Conservation (phyloP, 2,329 filamentous ascomycete species). For the Fusarium pilosicola region DNA sequence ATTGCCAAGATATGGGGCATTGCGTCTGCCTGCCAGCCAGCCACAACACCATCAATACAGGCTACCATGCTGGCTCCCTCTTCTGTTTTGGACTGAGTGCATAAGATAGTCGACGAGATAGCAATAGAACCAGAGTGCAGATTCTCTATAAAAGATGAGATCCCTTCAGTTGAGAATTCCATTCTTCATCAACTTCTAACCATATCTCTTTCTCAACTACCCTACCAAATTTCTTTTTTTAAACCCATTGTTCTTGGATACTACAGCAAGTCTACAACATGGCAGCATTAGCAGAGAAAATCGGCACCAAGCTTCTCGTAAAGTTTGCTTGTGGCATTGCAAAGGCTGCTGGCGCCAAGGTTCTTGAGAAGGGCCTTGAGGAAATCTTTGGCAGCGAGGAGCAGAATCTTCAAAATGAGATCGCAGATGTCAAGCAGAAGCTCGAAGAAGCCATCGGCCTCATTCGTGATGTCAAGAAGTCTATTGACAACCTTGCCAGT, state of each 20-base stretch:
- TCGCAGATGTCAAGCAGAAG: not conserved
- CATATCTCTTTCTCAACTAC: accelerated
- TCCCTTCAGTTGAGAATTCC: accelerated
- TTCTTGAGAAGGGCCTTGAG: not conserved
- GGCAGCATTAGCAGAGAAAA: not conserved
- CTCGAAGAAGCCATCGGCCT: accelerated
- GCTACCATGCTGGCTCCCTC: not conserved
- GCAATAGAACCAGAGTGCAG: accelerated
- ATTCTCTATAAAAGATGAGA: not conserved
- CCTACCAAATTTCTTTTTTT: not conserved
- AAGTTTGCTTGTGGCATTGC: not conserved
- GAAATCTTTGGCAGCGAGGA: not conserved
- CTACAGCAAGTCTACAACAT: not conserved
- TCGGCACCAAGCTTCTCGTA: not conserved
- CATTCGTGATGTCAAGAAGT: not conserved
- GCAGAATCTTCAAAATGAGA: accelerated
- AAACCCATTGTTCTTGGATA: accelerated
- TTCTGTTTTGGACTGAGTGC: not conserved
- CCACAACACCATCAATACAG: not conserved
- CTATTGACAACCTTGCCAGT: not conserved
- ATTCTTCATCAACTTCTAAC: not conserved
- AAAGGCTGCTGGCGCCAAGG: accelerated
- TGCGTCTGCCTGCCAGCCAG: accelerated
- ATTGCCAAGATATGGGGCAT: not conserved
- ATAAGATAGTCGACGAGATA: accelerated